Evolutionary conservation across 2,329 filamentous ascomycete species (phyloP), one percentile per base, ranked within the genome.

Genomic region (Massarina eburnea): DNA sequence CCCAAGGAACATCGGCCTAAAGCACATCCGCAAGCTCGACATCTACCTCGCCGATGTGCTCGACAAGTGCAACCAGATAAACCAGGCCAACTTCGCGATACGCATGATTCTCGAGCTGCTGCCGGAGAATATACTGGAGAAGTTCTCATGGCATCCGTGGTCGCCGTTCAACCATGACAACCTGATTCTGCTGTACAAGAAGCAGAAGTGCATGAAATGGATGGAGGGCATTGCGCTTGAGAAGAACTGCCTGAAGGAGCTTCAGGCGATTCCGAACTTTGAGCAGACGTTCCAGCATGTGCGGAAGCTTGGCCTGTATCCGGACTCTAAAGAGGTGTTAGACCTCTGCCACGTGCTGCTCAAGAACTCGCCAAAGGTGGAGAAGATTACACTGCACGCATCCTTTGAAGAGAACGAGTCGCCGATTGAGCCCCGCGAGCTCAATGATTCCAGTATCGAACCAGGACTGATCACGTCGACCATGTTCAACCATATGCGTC

Each of bases 131-230:
- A 73, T 72, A 27, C 63, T 78, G 19, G 74, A 77, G 49, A 72
- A 73, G 49, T 77, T 78, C 62, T 74, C 71, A 49, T 78, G 76
- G 76, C 73, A 75, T 58, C 74, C 74, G 14, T 78, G 75, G 75
- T 67, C 68, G 37, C 65, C 71, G 1, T 77, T 78, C 49, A 72
- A 71, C 4, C 67, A 70, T 15, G 76, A 77, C 32, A 78, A 77
- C 43, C 58, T 77, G 48, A 47, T 76, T 15, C 52, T 78, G 32
- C 66, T 78, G 8, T 76, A 76, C 57, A 70, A 69, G 52, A 76
- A 73, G 51, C 76, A 78, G 66, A 73, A 71, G 55, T 65, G 67
- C 41, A 70, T 78, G 68, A 73, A 73, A 48, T 76, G 73, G 71
- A 61, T 78, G 15, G 75, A 78, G 49, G 73, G 70, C 40, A 75